Evolutionary conservation across 2,329 filamentous ascomycete genomes (phyloP).

Genomic region (Stachybotrys chartarum): DNA sequence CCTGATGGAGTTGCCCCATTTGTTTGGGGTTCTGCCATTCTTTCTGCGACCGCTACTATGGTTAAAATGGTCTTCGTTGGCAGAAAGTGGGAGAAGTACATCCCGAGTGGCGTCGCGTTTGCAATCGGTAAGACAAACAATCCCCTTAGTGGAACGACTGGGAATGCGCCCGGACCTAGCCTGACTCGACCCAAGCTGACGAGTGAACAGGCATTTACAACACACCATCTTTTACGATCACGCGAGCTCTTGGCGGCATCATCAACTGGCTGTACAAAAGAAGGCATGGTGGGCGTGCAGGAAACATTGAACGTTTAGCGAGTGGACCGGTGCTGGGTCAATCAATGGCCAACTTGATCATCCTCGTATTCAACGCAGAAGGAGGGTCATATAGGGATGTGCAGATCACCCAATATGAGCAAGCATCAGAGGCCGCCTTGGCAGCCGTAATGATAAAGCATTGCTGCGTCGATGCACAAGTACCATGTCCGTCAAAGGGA

Average conservation of each 20-base stretch:
- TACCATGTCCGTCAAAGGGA: too few relatives aligned
- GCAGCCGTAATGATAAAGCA: too few relatives aligned
- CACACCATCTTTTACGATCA: constrained; percentile 1
- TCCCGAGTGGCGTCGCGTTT: constrained; percentile 1
- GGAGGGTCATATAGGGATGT: too few relatives aligned
- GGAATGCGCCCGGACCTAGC: too few relatives aligned
- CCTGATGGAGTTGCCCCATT: not conserved
- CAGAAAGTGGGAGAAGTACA: not conserved
- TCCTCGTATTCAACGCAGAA: not conserved
- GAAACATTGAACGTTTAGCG: not conserved
- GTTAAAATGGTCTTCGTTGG: not conserved
- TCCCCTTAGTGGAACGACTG: not conserved
- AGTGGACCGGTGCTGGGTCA: not conserved
- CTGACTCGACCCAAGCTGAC: not conserved
- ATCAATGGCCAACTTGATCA: not conserved
- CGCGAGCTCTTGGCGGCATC: not conserved
- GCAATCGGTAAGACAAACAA: not conserved
- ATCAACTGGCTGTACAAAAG: not conserved
- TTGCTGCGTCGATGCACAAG: too few relatives aligned
- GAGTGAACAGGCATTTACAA: not conserved
- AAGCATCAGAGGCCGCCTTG: too few relatives aligned
- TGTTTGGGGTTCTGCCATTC: not conserved
- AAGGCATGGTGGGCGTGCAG: not conserved
- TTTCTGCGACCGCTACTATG: not conserved
- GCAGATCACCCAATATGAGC: too few relatives aligned